phyloP scores from a whole-genome alignment of 2,329 filamentous ascomycete genomes.

The Diplodia seriata region DNA sequence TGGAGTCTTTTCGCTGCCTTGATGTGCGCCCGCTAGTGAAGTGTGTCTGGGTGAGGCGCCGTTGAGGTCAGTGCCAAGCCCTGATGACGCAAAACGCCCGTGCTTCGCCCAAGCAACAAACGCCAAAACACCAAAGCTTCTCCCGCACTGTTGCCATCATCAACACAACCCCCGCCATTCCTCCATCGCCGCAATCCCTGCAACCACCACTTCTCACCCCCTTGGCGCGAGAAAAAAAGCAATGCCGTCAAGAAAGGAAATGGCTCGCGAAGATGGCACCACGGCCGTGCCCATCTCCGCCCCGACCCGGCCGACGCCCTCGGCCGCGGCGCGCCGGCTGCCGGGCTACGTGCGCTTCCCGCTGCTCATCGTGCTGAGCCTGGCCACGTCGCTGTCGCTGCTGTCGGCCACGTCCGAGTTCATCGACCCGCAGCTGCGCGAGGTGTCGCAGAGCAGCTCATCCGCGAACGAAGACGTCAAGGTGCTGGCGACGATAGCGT shows the following conservation, averaged over 20 bases:
- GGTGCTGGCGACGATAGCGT: constrained; percentile 60
- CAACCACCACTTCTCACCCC: background rate
- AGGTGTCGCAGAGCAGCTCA: constrained; percentile 65
- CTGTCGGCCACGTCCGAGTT: constrained; percentile 68
- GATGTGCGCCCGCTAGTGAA: background rate
- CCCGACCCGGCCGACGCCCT: constrained; percentile 37
- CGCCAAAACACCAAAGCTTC: constrained; percentile 29
- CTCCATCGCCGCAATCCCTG: constrained; percentile 16
- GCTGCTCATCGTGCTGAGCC: constrained; percentile 58
- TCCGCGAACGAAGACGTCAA: constrained; percentile 66
- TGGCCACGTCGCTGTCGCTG: constrained; percentile 68
- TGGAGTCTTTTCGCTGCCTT: background rate
- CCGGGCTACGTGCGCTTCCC: constrained; percentile 49
- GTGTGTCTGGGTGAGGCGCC: background rate
- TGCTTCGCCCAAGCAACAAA: constrained; percentile 17
- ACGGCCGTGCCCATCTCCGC: constrained; percentile 35
- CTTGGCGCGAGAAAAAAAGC: background rate
- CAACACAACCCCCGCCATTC: constrained; percentile 3
- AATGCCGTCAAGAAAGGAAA: constrained; percentile 22
- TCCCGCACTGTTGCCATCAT: constrained; percentile 22
- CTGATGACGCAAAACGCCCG: constrained; percentile 24
- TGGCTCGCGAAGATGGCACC: constrained; percentile 25
- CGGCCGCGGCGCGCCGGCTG: constrained; percentile 41
- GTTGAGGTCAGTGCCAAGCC: background rate
- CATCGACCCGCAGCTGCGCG: constrained; percentile 69